phyloP scores from a whole-genome alignment of 2,329 filamentous ascomycete species.

The Coniochaeta ligniaria region DNA sequence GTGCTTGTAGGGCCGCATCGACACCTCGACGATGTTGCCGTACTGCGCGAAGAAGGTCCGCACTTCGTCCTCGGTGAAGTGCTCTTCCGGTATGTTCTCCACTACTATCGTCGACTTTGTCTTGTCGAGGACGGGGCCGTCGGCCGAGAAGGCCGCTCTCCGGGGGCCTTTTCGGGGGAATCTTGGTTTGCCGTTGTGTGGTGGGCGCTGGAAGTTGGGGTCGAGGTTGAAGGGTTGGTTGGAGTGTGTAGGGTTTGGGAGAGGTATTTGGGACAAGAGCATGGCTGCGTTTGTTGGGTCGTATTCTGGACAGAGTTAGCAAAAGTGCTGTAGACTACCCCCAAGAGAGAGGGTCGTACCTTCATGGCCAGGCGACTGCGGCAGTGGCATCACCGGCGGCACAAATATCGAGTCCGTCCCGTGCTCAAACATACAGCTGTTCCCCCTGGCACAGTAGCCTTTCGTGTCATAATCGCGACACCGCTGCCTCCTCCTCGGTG shows the following conservation, averaged over 20 bases:
- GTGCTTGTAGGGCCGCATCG: conserved; percentile 58
- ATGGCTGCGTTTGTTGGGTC: conserved; percentile 37
- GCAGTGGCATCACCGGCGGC: conserved; percentile 16
- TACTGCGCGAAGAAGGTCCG: conserved; percentile 66
- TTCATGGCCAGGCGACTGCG: conserved; percentile 23
- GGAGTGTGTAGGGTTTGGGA: background rate
- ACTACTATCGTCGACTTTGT: conserved; percentile 65
- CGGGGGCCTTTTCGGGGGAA: background rate
- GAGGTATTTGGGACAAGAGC: conserved; percentile 26
- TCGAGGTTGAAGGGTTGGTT: conserved; percentile 1
- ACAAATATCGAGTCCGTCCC: conserved; percentile 41
- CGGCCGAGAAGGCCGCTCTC: conserved; percentile 55
- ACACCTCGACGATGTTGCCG: conserved; percentile 56
- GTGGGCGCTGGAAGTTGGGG: background rate
- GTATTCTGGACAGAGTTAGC: conserved; percentile 36
- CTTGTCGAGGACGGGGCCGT: conserved; percentile 55
- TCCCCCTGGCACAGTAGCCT: conserved; percentile 63
- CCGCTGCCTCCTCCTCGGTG: conserved; percentile 34
- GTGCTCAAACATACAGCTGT: conserved; percentile 63
- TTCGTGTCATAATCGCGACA: conserved; percentile 68
- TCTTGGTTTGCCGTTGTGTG: background rate
- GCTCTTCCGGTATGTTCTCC: conserved; percentile 69
- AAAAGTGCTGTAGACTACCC: background rate
- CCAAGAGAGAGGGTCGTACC: conserved; percentile 11
- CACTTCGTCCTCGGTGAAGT: conserved; percentile 58